Percentiles rank a stretch among this genome's conserved stretches.
These are phyloP conservation scores for Daldinia concentrica DNA, from an alignment of 495 filamentous ascomycete species.

Conservation along the genomic window DNA sequence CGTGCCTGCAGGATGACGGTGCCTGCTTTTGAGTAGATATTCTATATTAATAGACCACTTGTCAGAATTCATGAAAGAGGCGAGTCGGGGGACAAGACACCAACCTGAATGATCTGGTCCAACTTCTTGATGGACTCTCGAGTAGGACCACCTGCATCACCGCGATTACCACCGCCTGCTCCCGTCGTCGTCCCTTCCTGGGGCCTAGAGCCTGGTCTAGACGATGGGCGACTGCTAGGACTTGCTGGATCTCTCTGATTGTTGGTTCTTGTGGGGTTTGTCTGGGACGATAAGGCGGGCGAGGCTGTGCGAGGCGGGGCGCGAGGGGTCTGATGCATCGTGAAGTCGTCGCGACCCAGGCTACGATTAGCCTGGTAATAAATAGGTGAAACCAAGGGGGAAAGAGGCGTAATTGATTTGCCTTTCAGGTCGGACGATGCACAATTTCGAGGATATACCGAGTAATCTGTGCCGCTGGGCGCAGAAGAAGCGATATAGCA, in stretches of 20 bases:
- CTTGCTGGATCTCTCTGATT: constrained; percentile 71
- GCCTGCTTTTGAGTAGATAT: constrained; percentile 89
- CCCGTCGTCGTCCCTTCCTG: constrained; percentile 52
- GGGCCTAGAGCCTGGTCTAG: constrained; percentile 51
- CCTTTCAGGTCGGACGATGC: constrained; percentile 22
- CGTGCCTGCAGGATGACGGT: constrained; percentile 85
- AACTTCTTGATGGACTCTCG: constrained; percentile 76
- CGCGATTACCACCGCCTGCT: constrained; percentile 55
- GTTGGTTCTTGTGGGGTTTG: constrained; percentile 74
- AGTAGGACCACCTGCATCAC: constrained; percentile 55
- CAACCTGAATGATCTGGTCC: constrained; percentile 90
- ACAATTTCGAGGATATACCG: constrained; percentile 27
- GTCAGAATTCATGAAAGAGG: constrained; percentile 8
- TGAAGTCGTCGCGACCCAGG: constrained; percentile 28
- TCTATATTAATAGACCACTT: constrained; percentile 59
- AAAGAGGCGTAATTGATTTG: constrained; percentile 7
- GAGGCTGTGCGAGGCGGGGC: constrained; percentile 71
- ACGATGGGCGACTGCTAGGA: constrained; percentile 46
- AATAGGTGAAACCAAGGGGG: neutral
- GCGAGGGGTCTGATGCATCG: constrained; percentile 87
- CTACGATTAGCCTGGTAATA: constrained; percentile 15
- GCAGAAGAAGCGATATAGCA: constrained; percentile 18
- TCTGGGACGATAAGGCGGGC: constrained; percentile 70
- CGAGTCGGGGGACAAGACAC: constrained; percentile 29
- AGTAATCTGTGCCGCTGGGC: constrained; percentile 14